Evolutionary conservation across 331 rosid genomes (phyloP).

Genomic region (Pyracantha coccinea): DNA sequence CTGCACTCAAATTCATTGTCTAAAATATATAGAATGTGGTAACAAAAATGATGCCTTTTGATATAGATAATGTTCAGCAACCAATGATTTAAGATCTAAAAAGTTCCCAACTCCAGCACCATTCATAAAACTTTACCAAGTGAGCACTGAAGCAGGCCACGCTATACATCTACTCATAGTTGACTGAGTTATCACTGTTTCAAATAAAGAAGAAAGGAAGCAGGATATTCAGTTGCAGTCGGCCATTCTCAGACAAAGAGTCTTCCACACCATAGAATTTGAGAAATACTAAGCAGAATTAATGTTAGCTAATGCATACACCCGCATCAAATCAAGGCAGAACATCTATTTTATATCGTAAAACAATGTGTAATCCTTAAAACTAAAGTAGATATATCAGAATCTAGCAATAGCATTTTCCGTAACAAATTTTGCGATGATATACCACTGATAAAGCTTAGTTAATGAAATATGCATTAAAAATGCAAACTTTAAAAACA

Average conservation of each 20-base stretch:
- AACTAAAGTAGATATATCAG: not conserved
- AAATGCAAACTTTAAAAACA: not conserved
- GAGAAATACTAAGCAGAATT: not conserved
- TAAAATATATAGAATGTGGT: no score
- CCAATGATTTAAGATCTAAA: not conserved
- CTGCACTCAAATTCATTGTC: no score
- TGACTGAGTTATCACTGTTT: constrained; percentile 62
- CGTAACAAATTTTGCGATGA: not conserved
- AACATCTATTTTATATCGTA: not conserved
- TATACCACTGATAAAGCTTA: not conserved
- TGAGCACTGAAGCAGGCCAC: constrained; percentile 67
- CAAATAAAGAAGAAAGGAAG: constrained; percentile 10
- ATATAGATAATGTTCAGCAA: not conserved
- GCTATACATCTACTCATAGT: constrained; percentile 54
- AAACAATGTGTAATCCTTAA: not conserved
- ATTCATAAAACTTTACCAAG: constrained; percentile 38
- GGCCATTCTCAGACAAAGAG: not conserved
- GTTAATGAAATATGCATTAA: not conserved
- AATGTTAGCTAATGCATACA: not conserved
- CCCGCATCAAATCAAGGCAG: not conserved
- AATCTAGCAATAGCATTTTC: not conserved
- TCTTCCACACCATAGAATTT: not conserved
- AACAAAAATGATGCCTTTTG: constrained; percentile 4
- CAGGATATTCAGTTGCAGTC: not conserved
- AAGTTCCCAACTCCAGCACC: constrained; percentile 29